Conservation (phyloP, 2,329 filamentous ascomycete species). For the Nigrospora oryzae region DNA sequence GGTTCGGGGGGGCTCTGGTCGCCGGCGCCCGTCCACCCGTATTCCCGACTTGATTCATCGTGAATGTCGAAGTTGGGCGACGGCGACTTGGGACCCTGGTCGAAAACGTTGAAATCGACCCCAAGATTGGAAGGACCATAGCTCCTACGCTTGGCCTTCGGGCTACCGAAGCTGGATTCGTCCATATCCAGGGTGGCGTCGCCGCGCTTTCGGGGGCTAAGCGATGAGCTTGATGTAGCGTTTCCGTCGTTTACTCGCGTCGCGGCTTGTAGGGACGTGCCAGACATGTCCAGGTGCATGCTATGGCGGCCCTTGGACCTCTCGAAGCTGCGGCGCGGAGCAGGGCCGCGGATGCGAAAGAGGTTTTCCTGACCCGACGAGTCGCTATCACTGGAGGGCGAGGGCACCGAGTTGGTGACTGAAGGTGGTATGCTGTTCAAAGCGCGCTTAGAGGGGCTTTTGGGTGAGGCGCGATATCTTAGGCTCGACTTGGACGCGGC, state of each 20-base stretch:
- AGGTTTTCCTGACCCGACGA: slow-evolving; percentile 36
- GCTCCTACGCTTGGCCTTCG: slow-evolving; percentile 85
- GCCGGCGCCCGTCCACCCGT: slow-evolving; percentile 37
- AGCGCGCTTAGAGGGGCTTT: slow-evolving; percentile 73
- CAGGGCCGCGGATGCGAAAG: slow-evolving; percentile 25
- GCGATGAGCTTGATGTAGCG: slow-evolving; percentile 44
- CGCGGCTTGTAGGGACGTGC: slow-evolving; percentile 40
- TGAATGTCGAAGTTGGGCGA: slow-evolving; percentile 39
- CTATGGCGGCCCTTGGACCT: slow-evolving; percentile 42
- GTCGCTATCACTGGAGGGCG: slow-evolving; percentile 34
- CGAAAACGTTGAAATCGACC: slow-evolving; percentile 67
- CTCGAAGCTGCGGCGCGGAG: slow-evolving; percentile 35
- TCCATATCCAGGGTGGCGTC: slow-evolving; percentile 87
- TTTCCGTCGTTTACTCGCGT: slow-evolving; percentile 42
- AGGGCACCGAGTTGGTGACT: slow-evolving; percentile 53
- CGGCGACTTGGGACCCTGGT: slow-evolving; percentile 32
- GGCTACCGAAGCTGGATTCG: slow-evolving; percentile 68
- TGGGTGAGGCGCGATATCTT: slow-evolving; percentile 63
- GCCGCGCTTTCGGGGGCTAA: slow-evolving; percentile 84
- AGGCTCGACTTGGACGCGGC: slow-evolving; percentile 46
- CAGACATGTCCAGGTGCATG: slow-evolving; percentile 48
- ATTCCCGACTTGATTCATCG: slow-evolving; percentile 41
- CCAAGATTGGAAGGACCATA: slow-evolving; percentile 63
- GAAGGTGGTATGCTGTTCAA: slow-evolving; percentile 63
- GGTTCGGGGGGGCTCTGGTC: slow-evolving; percentile 28